Evolutionary conservation across 768 basidiomycete species (phyloP).

Genomic region (Panaeolus papilionaceus): DNA sequence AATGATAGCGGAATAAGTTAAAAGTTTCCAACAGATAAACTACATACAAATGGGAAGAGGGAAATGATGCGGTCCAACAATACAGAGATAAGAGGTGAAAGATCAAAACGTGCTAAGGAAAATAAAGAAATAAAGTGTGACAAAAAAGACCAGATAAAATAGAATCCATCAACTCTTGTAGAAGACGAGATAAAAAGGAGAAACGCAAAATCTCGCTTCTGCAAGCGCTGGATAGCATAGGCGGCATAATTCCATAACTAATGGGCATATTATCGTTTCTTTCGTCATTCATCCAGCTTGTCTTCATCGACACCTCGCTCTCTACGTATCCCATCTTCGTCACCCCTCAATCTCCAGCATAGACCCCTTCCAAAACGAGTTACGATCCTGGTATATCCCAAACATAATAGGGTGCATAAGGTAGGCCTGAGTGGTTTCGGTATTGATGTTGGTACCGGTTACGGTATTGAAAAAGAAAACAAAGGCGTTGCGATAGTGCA

Average conservation of each 20-base stretch:
- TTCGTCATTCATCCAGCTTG: conserved; percentile 4
- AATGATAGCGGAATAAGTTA: conserved; percentile 9
- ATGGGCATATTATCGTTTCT: conserved; percentile 12
- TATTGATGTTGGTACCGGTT: conserved; percentile 1
- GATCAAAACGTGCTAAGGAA: conserved; percentile 7
- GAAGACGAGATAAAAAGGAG: neutral
- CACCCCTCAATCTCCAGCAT: conserved; percentile 2
- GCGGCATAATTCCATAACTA: conserved; percentile 17
- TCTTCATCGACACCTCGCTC: conserved; percentile 13
- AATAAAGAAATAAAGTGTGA: conserved; percentile 13
- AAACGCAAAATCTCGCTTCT: neutral
- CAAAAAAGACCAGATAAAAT: conserved; percentile 10
- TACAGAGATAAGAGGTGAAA: conserved; percentile 16
- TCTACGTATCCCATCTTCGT: conserved; percentile 11
- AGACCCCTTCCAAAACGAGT: neutral
- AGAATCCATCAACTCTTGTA: conserved; percentile 4
- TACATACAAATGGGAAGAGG: conserved; percentile 13
- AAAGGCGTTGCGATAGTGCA: neutral
- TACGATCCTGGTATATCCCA: conserved; percentile 9
- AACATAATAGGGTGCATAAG: conserved; percentile 12
- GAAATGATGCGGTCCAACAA: conserved; percentile 10
- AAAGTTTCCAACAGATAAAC: conserved; percentile 13
- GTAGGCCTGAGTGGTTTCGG: conserved; percentile 2
- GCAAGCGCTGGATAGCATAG: conserved; percentile 19
- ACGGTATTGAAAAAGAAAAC: neutral